Percentiles rank a stretch among this genome's conserved stretches.
phyloP scores from a whole-genome alignment of 495 filamentous ascomycete species.

The Penicillium flavigenum region DNA sequence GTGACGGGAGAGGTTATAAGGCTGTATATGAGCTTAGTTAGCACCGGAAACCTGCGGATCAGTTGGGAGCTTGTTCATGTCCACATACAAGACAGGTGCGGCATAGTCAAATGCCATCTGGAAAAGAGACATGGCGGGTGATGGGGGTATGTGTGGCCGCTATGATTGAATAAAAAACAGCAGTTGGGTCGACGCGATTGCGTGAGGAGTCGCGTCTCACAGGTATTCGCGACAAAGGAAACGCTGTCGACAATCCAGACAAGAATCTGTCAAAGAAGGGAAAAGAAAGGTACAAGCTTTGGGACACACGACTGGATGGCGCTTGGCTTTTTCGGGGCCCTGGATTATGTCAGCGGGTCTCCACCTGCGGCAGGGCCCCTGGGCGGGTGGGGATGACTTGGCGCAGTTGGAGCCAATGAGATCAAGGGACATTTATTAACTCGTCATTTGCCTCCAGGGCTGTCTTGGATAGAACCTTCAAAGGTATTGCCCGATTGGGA shows the following conservation, averaged over 20 bases:
- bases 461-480: no score
- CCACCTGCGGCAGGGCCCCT: no score
- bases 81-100: slow-evolving; percentile 47
- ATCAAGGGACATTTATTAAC: no score
- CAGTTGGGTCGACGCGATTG: no score
- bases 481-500: no score
- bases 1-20: slow-evolving; percentile 80
- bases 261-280: not conserved
- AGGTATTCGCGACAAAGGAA: not conserved
- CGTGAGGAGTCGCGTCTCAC: not conserved
- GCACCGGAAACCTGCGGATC: not conserved
- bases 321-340: slow-evolving; percentile 21
- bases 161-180: slow-evolving; percentile 2
- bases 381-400: no score
- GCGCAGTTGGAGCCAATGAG: not conserved
- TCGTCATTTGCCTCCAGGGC: no score
- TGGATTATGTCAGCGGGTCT: slow-evolving; percentile 28
- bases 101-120: slow-evolving; percentile 46
- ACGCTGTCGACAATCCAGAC: not conserved
- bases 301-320: no score
- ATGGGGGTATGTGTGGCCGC: slow-evolving; percentile 8
- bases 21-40: slow-evolving; percentile 29
- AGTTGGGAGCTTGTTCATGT: not conserved
- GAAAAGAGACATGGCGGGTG: slow-evolving; percentile 40
- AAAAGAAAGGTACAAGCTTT: slow-evolving; percentile 3